phyloP scores from a whole-genome alignment of 225 moss, liverwort and hornwort species.

The Pleurozium schreberi region DNA sequence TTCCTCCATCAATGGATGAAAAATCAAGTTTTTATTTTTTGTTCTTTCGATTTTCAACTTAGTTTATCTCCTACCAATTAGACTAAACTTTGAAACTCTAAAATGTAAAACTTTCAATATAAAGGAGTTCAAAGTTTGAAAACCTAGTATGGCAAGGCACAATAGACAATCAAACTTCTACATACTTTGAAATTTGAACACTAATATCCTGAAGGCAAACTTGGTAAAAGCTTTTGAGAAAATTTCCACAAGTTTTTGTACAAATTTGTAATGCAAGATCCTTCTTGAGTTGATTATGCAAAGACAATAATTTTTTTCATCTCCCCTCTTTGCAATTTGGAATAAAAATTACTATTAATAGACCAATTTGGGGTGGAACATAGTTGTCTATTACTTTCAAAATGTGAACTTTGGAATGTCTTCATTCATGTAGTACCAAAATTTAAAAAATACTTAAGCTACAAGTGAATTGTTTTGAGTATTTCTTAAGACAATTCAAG shows the following conservation, averaged over 20 bases:
- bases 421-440: background rate
- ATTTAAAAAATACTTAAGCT: background rate
- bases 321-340: background rate
- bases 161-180: background rate
- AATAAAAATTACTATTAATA: background rate
- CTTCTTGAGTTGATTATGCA: background rate
- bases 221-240: background rate
- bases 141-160: background rate
- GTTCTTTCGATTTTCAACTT: fast-evolving
- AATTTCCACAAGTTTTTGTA: background rate
- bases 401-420: background rate
- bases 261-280: background rate
- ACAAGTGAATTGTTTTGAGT: background rate
- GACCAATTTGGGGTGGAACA: background rate
- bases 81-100: background rate
- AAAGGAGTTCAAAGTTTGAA: background rate
- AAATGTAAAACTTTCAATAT: background rate
- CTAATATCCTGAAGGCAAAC: background rate
- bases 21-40: background rate
- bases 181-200: background rate
- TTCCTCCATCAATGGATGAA: background rate
- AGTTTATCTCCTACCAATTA: fast-evolving
- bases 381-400: background rate
- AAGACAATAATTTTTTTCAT: background rate
- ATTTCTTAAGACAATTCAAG: background rate